phyloP scores from a whole-genome alignment of 768 basidiomycete species.

The Lactarius deliciosus region DNA sequence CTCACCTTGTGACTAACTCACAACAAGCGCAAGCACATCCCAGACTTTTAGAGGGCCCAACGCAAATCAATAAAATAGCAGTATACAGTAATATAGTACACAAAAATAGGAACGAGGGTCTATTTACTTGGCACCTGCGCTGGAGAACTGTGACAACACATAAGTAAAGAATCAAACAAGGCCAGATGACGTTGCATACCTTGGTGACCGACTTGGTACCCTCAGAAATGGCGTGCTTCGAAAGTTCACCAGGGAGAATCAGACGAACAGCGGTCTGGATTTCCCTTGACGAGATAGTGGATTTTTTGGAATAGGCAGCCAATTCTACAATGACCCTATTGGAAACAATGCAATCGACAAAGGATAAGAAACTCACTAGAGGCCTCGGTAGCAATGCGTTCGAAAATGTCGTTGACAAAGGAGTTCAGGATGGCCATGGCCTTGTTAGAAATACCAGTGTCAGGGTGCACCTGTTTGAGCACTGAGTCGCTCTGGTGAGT shows the following conservation, averaged over 20 bases:
- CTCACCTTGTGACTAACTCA: too few species aligned
- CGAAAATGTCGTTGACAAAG: conserved; percentile 95
- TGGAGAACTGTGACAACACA: conserved; percentile 55
- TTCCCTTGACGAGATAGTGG: conserved; percentile 97
- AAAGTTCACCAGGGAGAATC: conserved; percentile 94
- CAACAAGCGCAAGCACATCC: too few species aligned
- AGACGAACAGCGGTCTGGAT: conserved; percentile 97
- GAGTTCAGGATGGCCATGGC: conserved; percentile 96
- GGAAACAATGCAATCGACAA: conserved; percentile 1
- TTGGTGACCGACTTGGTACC: conserved; percentile 93
- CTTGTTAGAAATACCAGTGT: conserved; percentile 99
- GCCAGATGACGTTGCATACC: conserved; percentile 38
- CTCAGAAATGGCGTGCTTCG: conserved; percentile 93
- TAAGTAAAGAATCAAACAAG: conserved; percentile 13
- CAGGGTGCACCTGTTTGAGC: conserved; percentile 96
- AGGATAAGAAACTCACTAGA: conserved; percentile 57
- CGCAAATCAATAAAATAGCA: conserved; percentile 28
- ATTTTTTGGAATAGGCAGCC: conserved; percentile 97
- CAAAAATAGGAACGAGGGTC: conserved; percentile 24
- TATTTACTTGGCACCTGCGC: conserved; percentile 63
- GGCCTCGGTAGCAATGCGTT: conserved; percentile 89
- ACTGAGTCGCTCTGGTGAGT: conserved; percentile 45
- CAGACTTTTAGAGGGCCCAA: background rate
- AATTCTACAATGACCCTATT: conserved; percentile 58
- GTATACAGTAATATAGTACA: conserved; percentile 34